These are phyloP conservation scores for Termitomyces sp. DNA, from an alignment of 768 basidiomycete species.

Conservation along the genomic window DNA sequence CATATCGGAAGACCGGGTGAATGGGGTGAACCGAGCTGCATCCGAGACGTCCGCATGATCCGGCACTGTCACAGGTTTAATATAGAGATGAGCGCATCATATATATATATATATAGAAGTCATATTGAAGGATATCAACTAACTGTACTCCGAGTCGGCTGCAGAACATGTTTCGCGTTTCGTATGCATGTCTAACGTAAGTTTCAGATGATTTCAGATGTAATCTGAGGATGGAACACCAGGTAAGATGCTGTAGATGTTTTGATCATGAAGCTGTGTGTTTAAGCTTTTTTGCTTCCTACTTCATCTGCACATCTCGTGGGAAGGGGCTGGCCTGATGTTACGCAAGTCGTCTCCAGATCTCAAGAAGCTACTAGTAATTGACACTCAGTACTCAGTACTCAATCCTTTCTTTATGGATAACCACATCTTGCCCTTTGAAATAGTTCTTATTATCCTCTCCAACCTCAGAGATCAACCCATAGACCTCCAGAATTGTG, in stretches of 20 bases:
- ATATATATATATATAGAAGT: slow-evolving; percentile 5
- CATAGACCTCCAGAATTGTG: slow-evolving; percentile 1
- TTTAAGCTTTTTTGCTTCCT: neutral
- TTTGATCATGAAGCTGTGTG: neutral
- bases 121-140: neutral
- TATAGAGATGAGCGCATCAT: slow-evolving; percentile 5
- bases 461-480: neutral
- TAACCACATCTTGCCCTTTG: neutral
- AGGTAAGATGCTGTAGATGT: neutral
- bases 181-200: neutral
- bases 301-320: neutral
- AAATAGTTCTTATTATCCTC: slow-evolving; percentile 3
- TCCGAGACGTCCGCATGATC: slow-evolving; percentile 15
- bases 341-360: neutral
- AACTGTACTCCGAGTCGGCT: too few relatives aligned
- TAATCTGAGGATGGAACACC: neutral
- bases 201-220: neutral
- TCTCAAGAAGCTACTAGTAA: neutral
- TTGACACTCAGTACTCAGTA: neutral
- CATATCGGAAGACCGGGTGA: slow-evolving; percentile 16
- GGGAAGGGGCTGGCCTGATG: neutral
- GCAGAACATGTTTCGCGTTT: neutral
- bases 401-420: neutral
- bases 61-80: neutral
- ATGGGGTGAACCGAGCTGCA: slow-evolving; percentile 13